Base-by-base conservation (phyloP, 176 grass and related monocot genomes). In the Eragrostis curvula region DNA sequence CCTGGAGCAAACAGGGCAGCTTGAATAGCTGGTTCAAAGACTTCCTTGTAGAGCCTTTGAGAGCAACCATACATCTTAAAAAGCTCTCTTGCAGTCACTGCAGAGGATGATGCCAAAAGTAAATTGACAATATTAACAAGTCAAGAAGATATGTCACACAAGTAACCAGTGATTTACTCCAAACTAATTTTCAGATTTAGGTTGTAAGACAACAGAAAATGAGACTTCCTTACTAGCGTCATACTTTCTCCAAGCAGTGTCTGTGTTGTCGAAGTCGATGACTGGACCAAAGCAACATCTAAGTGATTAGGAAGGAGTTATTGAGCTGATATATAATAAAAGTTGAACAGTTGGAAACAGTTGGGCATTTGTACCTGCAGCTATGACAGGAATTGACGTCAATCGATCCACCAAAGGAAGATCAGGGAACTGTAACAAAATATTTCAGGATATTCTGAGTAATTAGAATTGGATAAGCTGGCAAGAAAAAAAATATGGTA, bases 1-100 rank as follows among this genome's bases (percentile, higher is more conserved):
- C 82, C 92, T 17, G 85, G 89, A 79, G 89, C 81, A 94, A 97
- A 94, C 47, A 97, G 69, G 71, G 89, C 68, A 29, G 65, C 87
- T 80, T 92, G 89, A 87, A 97, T 84, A 60, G 88, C 75, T 42
- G 89, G 89, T 85, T 92, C 87, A 87, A 94, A 94, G 73, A 85
- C 69, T 81, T 92, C 72, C 68, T 70, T 71, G 71, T 89, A 94
- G 42, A 97, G 92, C 59, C 69, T 94, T 79, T 89, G 87, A 79
- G 94, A 97, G 85, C 91, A 94, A 14, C 94, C 89, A 23, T 50
- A 90, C 67, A 87, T 90, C 77, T 90, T 94, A 77, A 94, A 87
- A 46, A 97, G 89, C 77, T 97, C 89, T 90, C 92, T 94, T 87
- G 94, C 71, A 66, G 89, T 94, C 81, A 97, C 94, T 97, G 81